These are phyloP conservation scores for Parmelia sp. DNA, from an alignment of 495 filamentous ascomycete species.

Conservation along the genomic window DNA sequence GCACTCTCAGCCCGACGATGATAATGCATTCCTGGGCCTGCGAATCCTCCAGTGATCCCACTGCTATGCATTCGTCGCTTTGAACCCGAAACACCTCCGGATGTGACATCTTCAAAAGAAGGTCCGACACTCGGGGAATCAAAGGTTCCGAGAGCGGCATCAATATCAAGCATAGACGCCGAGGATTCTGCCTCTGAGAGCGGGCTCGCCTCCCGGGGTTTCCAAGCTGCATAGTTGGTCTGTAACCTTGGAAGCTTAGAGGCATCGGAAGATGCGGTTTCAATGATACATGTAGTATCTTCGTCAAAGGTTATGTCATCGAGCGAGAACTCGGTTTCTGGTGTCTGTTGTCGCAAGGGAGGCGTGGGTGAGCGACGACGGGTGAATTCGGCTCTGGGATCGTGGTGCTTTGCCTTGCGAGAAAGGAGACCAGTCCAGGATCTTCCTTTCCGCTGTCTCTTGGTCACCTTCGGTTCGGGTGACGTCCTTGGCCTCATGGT, in stretches of 20 bases:
- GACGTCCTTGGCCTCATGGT: slow-evolving; percentile 25
- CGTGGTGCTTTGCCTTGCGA: slow-evolving; percentile 52
- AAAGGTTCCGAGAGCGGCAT: slow-evolving; percentile 91
- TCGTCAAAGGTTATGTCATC: slow-evolving; percentile 49
- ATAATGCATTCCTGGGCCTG: slow-evolving; percentile 78
- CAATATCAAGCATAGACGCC: slow-evolving; percentile 84
- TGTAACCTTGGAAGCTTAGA: slow-evolving; percentile 29
- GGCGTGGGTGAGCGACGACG: slow-evolving; percentile 33
- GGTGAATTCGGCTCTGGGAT: slow-evolving; percentile 33
- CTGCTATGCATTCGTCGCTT: slow-evolving; percentile 86
- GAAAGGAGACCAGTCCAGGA: slow-evolving; percentile 62
- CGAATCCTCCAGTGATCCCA: slow-evolving; percentile 65
- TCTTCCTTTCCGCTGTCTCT: slow-evolving; percentile 73
- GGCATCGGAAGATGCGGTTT: slow-evolving; percentile 37
- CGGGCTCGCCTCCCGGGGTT: slow-evolving; percentile 33
- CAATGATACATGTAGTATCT: slow-evolving; percentile 47
- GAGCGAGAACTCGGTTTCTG: slow-evolving; percentile 31
- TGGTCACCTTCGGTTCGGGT: slow-evolving; percentile 49
- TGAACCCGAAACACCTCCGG: slow-evolving; percentile 51
- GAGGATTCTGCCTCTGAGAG: slow-evolving; percentile 53
- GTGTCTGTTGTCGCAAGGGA: slow-evolving; percentile 29
- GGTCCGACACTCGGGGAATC: slow-evolving; percentile 55
- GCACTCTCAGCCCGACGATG: slow-evolving; percentile 80
- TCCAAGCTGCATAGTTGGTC: slow-evolving; percentile 39
- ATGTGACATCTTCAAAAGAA: slow-evolving; percentile 42